Percentiles rank a stretch among this genome's conserved stretches.
Evolutionary conservation across 75 land plant species (phyloP).

Genomic region (Isoetes taiwanensis): DNA sequence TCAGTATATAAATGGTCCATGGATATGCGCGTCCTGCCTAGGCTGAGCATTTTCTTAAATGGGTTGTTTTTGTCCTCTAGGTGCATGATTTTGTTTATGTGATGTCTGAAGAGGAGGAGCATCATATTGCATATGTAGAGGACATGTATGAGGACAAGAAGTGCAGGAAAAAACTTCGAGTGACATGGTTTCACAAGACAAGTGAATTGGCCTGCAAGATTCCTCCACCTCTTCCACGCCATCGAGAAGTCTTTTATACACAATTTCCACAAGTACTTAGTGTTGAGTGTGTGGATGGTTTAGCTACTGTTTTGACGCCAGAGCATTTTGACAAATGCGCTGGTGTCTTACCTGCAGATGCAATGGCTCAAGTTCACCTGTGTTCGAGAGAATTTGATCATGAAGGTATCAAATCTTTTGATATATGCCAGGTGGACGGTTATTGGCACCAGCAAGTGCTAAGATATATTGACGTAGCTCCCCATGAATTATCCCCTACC

Average conservation of each 20-base stretch:
- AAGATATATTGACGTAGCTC: slow-evolving; percentile 27
- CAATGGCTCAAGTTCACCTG: slow-evolving; percentile 26
- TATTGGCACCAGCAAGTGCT: slow-evolving; percentile 57
- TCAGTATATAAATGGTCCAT: neutral
- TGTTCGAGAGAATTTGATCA: slow-evolving; percentile 69
- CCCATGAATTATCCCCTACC: too few relatives aligned
- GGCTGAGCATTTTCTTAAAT: neutral
- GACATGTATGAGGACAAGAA: slow-evolving; percentile 94
- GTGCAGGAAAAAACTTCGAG: slow-evolving; percentile 69
- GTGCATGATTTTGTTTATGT: slow-evolving; percentile 69
- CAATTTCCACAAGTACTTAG: slow-evolving; percentile 71
- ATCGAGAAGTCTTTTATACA: slow-evolving; percentile 71
- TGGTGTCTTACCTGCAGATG: slow-evolving; percentile 17
- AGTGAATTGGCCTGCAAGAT: slow-evolving; percentile 53
- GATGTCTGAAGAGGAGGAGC: slow-evolving; percentile 62
- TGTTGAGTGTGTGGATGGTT: slow-evolving; percentile 88
- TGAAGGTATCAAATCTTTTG: slow-evolving; percentile 53
- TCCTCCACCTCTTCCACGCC: slow-evolving; percentile 44
- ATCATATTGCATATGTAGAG: slow-evolving; percentile 80
- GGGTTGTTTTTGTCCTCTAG: slow-evolving; percentile 15
- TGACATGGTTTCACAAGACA: slow-evolving; percentile 85
- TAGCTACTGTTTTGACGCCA: slow-evolving; percentile 56
- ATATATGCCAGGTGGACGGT: slow-evolving; percentile 51
- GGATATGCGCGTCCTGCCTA: neutral
- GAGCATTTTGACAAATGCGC: slow-evolving; percentile 58